Conservation (phyloP, 2,329 filamentous ascomycete genomes). For the Exophiala spinifera region DNA sequence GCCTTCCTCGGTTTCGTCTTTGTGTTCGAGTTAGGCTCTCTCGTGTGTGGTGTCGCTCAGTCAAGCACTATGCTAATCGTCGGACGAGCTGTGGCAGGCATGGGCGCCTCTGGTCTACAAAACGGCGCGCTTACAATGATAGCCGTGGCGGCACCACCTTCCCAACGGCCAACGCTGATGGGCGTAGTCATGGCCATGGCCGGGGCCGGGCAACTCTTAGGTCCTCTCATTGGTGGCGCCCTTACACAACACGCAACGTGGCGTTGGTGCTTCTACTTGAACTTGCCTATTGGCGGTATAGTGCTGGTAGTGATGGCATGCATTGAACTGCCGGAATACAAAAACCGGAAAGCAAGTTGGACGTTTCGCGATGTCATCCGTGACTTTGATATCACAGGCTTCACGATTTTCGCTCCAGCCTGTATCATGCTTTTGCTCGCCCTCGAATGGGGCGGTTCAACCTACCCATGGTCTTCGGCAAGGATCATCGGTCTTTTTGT, state of each 20-base stretch:
- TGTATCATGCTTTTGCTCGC: constrained; percentile 30
- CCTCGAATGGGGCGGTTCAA: constrained; percentile 29
- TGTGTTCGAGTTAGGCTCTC: constrained; percentile 35
- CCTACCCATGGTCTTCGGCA: constrained; percentile 26
- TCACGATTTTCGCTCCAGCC: constrained; percentile 27
- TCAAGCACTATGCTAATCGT: constrained; percentile 33
- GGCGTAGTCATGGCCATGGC: constrained; percentile 34
- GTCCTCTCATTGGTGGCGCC: constrained; percentile 44
- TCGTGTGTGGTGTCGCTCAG: constrained; percentile 34
- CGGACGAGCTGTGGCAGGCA: constrained; percentile 35
- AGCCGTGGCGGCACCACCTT: constrained; percentile 33
- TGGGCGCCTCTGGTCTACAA: constrained; percentile 34
- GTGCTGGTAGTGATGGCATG: constrained; percentile 39
- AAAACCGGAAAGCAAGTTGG: constrained; percentile 12
- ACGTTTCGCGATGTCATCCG: constrained; percentile 17
- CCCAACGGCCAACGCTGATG: constrained; percentile 35
- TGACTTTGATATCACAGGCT: constrained; percentile 29
- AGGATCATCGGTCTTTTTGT: constrained; percentile 31
- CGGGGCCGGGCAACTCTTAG: constrained; percentile 39
- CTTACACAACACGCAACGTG: constrained; percentile 37
- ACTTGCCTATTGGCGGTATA: constrained; percentile 41
- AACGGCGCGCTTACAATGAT: constrained; percentile 46
- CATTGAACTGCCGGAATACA: constrained; percentile 33
- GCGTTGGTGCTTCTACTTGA: constrained; percentile 43
- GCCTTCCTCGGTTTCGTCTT: constrained; percentile 33